Evolutionary conservation across 2,329 filamentous ascomycete species (phyloP).

Genomic region (Tolypocladium tropicale): DNA sequence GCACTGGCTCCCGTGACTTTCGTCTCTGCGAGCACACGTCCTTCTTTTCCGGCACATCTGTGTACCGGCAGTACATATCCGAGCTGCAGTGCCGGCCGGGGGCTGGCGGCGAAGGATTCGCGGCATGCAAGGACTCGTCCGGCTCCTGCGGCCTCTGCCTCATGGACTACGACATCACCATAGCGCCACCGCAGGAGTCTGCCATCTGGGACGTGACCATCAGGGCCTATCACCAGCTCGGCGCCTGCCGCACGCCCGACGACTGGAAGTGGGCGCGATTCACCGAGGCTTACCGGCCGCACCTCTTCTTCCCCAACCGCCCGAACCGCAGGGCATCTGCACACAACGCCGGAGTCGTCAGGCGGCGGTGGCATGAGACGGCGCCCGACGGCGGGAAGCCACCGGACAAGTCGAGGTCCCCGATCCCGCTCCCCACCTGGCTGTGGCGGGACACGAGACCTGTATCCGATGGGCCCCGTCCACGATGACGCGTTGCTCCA

Average conservation of each 20-base stretch:
- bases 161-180: conserved; percentile 14
- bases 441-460: conserved; percentile 1
- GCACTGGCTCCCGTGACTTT: conserved; percentile 10
- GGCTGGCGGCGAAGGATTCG: conserved; percentile 3
- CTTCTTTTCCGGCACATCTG: conserved; percentile 8
- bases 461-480: neutral
- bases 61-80: conserved; percentile 9
- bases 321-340: conserved; percentile 11
- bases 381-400: neutral
- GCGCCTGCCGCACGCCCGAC: conserved; percentile 10
- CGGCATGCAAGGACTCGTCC: conserved; percentile 6
- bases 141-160: conserved; percentile 13
- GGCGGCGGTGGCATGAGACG: conserved; percentile 6
- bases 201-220: conserved; percentile 6
- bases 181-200: neutral
- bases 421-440: neutral
- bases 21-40: conserved; percentile 12
- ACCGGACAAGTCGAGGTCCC: neutral
- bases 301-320: conserved; percentile 11
- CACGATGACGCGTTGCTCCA: neutral
- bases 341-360: conserved; percentile 8
- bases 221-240: conserved; percentile 10
- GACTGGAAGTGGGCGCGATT: conserved; percentile 17
- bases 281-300: conserved; percentile 9
- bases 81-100: conserved; percentile 7